Evolutionary conservation across 176 grass and related monocot genomes (phyloP).

Genomic region (Pontederia crassipes): DNA sequence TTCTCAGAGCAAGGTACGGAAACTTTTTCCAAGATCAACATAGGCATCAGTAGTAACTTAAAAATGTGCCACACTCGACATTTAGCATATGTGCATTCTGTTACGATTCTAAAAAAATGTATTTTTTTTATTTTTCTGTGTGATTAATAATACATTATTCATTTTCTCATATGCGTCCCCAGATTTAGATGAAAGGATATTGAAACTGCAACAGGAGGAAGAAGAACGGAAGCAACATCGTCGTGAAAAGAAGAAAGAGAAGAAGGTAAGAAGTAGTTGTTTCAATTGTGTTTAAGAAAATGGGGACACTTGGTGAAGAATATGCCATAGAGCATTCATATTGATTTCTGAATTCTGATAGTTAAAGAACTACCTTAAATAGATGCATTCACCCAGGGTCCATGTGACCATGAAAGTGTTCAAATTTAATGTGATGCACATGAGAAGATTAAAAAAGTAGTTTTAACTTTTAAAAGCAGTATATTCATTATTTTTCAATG

Average conservation of each 20-base stretch:
- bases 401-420: too few species aligned
- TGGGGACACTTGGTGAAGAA: too few species aligned
- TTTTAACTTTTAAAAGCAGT: neutral
- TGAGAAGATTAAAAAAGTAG: neutral
- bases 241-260: slow-evolving; percentile 86
- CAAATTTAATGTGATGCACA: neutral
- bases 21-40: neutral
- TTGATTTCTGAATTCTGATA: neutral
- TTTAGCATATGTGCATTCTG: too few species aligned
- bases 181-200: slow-evolving; percentile 98
- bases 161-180: slow-evolving; percentile 1
- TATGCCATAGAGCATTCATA: too few species aligned
- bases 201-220: slow-evolving; percentile 92
- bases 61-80: too few species aligned
- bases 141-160: too few species aligned
- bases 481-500: neutral
- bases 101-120: too few species aligned
- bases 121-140: too few species aligned
- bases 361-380: too few species aligned
- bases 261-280: slow-evolving; percentile 40
- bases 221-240: slow-evolving; percentile 67
- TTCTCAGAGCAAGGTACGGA: slow-evolving; percentile 86
- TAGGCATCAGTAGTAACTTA: too few species aligned
- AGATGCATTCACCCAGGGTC: too few species aligned
- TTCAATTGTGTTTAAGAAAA: neutral